phyloP scores from a whole-genome alignment of 768 basidiomycete species.

The Kwoniella shandongensis region DNA sequence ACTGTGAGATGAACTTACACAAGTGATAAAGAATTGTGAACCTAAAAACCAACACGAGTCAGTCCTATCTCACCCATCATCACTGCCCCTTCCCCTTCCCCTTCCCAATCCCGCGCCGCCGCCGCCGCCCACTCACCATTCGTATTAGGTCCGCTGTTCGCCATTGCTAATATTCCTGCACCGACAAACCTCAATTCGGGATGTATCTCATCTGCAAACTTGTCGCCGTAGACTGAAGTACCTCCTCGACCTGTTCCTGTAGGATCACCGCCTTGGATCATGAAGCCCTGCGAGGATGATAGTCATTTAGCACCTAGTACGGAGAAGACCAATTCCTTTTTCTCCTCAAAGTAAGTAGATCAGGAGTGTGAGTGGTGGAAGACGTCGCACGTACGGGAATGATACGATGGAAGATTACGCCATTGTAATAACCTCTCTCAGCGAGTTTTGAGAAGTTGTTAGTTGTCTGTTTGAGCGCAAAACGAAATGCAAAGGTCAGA shows the following conservation, averaged over 20 bases:
- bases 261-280: slow-evolving; percentile 94
- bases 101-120: neutral
- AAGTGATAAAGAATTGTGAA: slow-evolving; percentile 52
- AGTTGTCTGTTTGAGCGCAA: slow-evolving; percentile 69
- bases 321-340: no score
- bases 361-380: no score
- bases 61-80: neutral
- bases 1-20: slow-evolving; percentile 41
- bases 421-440: slow-evolving; percentile 90
- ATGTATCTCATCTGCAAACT: slow-evolving; percentile 85
- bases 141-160: slow-evolving; percentile 56
- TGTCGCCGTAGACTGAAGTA: slow-evolving; percentile 57
- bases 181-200: slow-evolving; percentile 91
- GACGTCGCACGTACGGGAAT: slow-evolving; percentile 66
- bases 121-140: slow-evolving; percentile 53
- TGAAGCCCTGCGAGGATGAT: slow-evolving; percentile 69
- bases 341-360: no score
- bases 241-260: slow-evolving; percentile 88
- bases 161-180: slow-evolving; percentile 75
- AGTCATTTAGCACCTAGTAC: no score
- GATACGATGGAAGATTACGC: slow-evolving; percentile 84
- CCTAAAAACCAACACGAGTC: slow-evolving; percentile 27
- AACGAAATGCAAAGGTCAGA: no score
- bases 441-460: slow-evolving; percentile 90
- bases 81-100: neutral